Percentiles rank a stretch among this genome's conserved stretches.
These are phyloP conservation scores for Lignosus rhinocerotis DNA, from an alignment of 1,284 basidiomycete genomes.

Conservation along the genomic window DNA sequence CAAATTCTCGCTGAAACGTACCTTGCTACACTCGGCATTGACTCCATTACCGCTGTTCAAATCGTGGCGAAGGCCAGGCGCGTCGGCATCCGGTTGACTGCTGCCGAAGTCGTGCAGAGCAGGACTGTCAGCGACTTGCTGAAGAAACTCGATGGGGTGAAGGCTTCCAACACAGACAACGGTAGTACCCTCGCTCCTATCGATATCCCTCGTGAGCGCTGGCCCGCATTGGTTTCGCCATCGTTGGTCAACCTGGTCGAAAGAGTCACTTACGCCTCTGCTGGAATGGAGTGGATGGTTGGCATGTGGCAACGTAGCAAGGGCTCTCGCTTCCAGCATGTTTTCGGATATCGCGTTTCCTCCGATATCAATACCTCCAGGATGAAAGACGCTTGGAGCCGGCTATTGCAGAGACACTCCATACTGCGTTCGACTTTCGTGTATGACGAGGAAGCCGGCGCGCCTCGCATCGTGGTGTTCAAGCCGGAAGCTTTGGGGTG, in stretches of 20 bases:
- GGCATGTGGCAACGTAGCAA: constrained; percentile 47
- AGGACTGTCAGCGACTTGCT: constrained; percentile 40
- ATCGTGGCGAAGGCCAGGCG: constrained; percentile 38
- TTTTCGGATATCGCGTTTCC: constrained; percentile 43
- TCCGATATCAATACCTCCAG: constrained; percentile 31
- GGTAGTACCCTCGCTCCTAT: neutral
- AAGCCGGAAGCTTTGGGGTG: constrained; percentile 26
- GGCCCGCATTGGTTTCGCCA: constrained; percentile 16
- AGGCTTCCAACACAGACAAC: neutral
- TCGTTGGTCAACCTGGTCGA: constrained; percentile 21
- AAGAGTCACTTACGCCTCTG: constrained; percentile 21
- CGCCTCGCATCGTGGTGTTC: constrained; percentile 42
- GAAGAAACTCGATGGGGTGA: constrained; percentile 14
- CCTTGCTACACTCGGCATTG: constrained; percentile 47
- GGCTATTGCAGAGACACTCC: constrained; percentile 38
- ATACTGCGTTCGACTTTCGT: constrained; percentile 48
- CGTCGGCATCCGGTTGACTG: constrained; percentile 37
- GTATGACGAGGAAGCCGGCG: constrained; percentile 25
- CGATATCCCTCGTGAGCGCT: constrained; percentile 18
- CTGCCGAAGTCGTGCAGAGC: constrained; percentile 44
- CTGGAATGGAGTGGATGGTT: constrained; percentile 45
- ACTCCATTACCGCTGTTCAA: constrained; percentile 54
- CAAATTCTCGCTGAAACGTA: constrained; percentile 35
- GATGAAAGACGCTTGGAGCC: constrained; percentile 40
- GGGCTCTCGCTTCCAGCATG: constrained; percentile 46